Conservation (phyloP, 228 moss, liverwort and hornwort genomes). For the Sphagnum magellanicum region DNA sequence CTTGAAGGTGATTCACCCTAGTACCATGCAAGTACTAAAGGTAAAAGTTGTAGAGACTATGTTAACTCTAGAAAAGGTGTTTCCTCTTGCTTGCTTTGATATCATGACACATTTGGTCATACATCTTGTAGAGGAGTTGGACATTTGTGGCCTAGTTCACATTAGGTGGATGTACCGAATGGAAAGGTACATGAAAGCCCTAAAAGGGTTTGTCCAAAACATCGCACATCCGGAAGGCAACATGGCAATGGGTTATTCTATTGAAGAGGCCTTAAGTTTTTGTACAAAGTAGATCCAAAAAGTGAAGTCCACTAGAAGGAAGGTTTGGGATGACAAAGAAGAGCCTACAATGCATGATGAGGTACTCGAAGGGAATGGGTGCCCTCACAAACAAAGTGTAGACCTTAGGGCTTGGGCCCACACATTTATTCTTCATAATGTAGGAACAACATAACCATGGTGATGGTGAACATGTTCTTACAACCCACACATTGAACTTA, state of each 20-base stretch:
- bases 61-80: no score
- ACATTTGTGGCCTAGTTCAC: neutral
- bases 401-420: neutral
- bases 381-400: neutral
- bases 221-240: neutral
- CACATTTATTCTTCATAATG: neutral
- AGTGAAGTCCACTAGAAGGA: neutral
- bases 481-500: neutral
- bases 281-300: neutral
- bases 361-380: neutral
- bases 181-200: neutral
- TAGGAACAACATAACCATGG: neutral
- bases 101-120: neutral
- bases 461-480: neutral
- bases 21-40: neutral
- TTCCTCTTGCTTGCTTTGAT: neutral
- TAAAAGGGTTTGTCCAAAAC: neutral
- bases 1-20: neutral
- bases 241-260: neutral
- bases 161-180: neutral
- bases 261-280: neutral
- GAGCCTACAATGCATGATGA: neutral
- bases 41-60: neutral
- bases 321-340: neutral
- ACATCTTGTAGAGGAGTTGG: neutral